Base-by-base conservation (phyloP, 768 basidiomycete species). In the Hypsizygus marmoreus region DNA sequence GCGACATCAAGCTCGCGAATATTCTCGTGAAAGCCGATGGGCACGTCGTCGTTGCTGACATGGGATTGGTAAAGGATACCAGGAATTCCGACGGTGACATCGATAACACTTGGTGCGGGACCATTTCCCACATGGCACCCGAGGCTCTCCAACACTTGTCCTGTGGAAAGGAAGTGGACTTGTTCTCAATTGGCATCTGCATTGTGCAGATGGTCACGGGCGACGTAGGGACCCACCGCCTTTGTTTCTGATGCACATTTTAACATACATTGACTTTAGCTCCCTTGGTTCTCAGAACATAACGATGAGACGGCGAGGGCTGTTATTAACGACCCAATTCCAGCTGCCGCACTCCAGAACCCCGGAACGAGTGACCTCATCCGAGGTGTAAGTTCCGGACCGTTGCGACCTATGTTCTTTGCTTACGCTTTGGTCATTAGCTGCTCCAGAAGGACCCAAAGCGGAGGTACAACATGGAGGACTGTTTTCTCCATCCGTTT, bases 161-260 rank as follows among this genome's bases (percentile, higher is more conserved):
- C 13, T 50, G 47, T 19, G 42, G 47, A 3, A 29, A 24, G 13
- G 28, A 26, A 2, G 47, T 47, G 4, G 55, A 56, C 32, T 40
- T 40, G 20, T 56, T 51, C 51, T 29, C 48, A 4, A 26, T 53
- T 8, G 55, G 51, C 11, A 33, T 56, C 5, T 32, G 29, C 28
- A 32, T 50, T n/a, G 47, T 42, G n/a, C 34, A 32, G 2, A 56
- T 56, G 55, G 37, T 54, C 12, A 34, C 44, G 7, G 55, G 52
- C 17, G 20, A 42, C 22, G 45, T 47, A 37, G 4, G 53, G 47
- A 7, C 9, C 13, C 26, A n/a, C 29, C 43, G 16, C 22, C 23
- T 34, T 38, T 13, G 25, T 16, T 16, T 39, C 24, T 7, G n/a
- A 11, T 20, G 22, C 23, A 14, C 5, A n/a, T 28, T 30, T 17